A percentile compares a stretch with the other conserved stretches of the same genome.
phyloP scores from a whole-genome alignment of 768 basidiomycete genomes.

The Piloderma croceum region DNA sequence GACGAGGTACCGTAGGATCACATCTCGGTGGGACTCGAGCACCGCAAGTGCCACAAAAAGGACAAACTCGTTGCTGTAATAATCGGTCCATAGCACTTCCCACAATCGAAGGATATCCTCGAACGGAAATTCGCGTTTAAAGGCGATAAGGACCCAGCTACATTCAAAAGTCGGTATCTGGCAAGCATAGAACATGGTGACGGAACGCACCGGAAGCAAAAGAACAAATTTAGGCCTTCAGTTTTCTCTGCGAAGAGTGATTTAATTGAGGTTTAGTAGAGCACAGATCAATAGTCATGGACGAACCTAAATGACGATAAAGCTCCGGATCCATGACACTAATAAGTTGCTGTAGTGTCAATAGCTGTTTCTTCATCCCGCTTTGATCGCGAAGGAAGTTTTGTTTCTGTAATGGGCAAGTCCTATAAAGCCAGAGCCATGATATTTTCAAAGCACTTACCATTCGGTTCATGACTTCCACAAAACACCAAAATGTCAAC shows the following conservation, averaged over 20 bases:
- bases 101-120: conserved; percentile 84
- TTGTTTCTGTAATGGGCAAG: conserved; percentile 75
- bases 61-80: conserved; percentile 83
- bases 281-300: conserved; percentile 1
- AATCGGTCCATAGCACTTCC: conserved; percentile 93
- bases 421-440: too few relatives aligned
- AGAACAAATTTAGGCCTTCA: conserved; percentile 90
- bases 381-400: conserved; percentile 96
- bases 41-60: conserved; percentile 93
- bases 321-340: conserved; percentile 93
- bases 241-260: conserved; percentile 58
- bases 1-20: conserved; percentile 90
- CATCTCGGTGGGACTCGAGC: conserved; percentile 91
- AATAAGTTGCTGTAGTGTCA: conserved; percentile 85
- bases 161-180: conserved; percentile 4
- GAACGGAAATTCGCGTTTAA: conserved; percentile 96
- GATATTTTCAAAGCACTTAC: conserved; percentile 50
- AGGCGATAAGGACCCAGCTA: conserved; percentile 87
- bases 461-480: conserved; percentile 92
- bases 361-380: conserved; percentile 94
- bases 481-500: conserved; percentile 95
- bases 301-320: conserved; percentile 79
- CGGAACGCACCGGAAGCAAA: conserved; percentile 85
- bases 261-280: not conserved
- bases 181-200: not conserved